phyloP scores from a whole-genome alignment of 768 basidiomycete species.

The Cubamyces sp. region DNA sequence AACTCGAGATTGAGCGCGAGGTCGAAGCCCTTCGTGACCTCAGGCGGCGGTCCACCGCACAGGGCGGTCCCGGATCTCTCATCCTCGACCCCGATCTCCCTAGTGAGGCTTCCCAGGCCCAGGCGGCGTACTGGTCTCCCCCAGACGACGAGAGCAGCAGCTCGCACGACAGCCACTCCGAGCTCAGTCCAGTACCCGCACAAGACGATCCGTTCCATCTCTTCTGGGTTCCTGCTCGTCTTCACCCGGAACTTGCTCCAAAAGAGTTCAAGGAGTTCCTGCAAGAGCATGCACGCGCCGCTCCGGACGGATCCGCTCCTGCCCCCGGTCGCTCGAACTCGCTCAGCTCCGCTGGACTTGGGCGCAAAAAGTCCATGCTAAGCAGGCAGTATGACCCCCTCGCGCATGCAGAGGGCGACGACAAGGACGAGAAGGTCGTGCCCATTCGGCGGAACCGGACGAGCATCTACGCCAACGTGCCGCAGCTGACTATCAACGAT shows the following conservation, averaged over 20 bases:
- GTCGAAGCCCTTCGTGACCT: constrained; percentile 86
- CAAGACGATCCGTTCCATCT: constrained; percentile 85
- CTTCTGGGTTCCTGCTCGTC: constrained; percentile 97
- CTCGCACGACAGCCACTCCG: constrained; percentile 48
- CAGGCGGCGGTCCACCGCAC: constrained; percentile 76
- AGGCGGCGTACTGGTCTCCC: constrained; percentile 36
- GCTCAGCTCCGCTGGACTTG: constrained; percentile 54
- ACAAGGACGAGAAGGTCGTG: constrained; percentile 56
- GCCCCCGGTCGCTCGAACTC: constrained; percentile 46
- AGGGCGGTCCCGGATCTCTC: constrained; percentile 76
- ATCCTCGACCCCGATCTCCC: constrained; percentile 93
- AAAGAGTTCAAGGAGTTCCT: constrained; percentile 95
- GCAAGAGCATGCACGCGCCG: constrained; percentile 80
- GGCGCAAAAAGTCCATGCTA: constrained; percentile 90
- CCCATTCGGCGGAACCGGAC: constrained; percentile 72
- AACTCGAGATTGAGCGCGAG: constrained; percentile 85
- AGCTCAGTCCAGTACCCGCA: constrained; percentile 37
- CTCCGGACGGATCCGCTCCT: constrained; percentile 51
- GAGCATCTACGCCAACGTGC: constrained; percentile 66
- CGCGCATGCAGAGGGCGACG: constrained; percentile 75
- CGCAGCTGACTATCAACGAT: constrained; percentile 90
- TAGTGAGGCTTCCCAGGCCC: constrained; percentile 56
- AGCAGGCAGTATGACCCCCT: constrained; percentile 89
- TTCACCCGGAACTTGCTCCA: constrained; percentile 98
- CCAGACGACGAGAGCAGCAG: constrained; percentile 47